These are phyloP conservation scores for Talinum fruticosum DNA, from an alignment of 148 eudicot genomes.

Conservation along the genomic window DNA sequence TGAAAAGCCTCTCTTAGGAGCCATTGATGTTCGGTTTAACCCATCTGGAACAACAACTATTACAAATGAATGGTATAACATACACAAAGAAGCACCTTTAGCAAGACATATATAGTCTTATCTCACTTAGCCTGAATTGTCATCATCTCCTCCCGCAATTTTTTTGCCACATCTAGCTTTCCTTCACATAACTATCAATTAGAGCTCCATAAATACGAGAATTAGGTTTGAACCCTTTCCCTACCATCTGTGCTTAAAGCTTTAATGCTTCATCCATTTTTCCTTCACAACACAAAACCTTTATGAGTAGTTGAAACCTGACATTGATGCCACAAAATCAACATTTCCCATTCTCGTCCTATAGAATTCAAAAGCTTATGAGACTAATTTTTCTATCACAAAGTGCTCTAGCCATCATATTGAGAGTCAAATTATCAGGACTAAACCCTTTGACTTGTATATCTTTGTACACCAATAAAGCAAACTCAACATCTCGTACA, in stretches of 20 bases:
- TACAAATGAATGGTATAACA: not conserved
- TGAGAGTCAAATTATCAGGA: constrained; percentile 45
- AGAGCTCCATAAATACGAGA: constrained; percentile 47
- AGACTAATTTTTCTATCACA: constrained; percentile 39
- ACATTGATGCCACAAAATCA: constrained; percentile 37
- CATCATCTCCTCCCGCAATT: constrained; percentile 56
- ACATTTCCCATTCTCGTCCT: constrained; percentile 33
- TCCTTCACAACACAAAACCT: constrained; percentile 61
- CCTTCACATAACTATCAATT: constrained; percentile 64
- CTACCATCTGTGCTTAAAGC: constrained; percentile 81
- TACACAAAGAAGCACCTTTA: not conserved
- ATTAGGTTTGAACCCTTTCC: constrained; percentile 58
- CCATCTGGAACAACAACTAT: too few relatives aligned
- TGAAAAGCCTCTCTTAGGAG: too few relatives aligned
- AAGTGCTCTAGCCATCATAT: constrained; percentile 44
- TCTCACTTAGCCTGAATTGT: constrained; percentile 9
- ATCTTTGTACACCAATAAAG: constrained; percentile 47
- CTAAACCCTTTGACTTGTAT: constrained; percentile 57
- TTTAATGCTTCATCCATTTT: constrained; percentile 56
- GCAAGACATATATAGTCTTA: not conserved
- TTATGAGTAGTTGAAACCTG: constrained; percentile 48
- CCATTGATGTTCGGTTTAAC: too few relatives aligned
- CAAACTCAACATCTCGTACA: constrained; percentile 56
- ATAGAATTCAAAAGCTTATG: constrained; percentile 49
- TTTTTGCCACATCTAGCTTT: constrained; percentile 42